Percentiles rank a stretch among this genome's conserved stretches.
Evolutionary conservation across 768 basidiomycete genomes (phyloP).

Genomic region (Phylloporus sp.): DNA sequence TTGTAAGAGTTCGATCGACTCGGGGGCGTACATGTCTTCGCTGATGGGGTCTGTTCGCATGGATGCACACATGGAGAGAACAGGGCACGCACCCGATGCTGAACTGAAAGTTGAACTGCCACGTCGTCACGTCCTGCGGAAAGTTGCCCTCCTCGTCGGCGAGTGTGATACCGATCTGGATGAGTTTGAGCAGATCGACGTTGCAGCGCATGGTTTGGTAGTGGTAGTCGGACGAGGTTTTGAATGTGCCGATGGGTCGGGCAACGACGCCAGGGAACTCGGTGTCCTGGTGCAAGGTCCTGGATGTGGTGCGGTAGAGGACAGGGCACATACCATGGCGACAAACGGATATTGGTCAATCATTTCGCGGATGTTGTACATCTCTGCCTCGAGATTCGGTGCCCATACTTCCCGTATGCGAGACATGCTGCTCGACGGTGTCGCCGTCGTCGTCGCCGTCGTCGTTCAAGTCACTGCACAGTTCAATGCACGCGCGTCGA

Average conservation of each 20-base stretch:
- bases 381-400: constrained; percentile 88
- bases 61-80: background rate
- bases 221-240: constrained; percentile 96
- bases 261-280: constrained; percentile 99
- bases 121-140: constrained; percentile 87
- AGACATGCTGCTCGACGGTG: constrained; percentile 44
- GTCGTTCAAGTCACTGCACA: constrained; percentile 11
- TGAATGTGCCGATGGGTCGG: constrained; percentile 93
- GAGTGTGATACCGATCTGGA: constrained; percentile 94
- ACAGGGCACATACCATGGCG: constrained; percentile 71
- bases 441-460: constrained; percentile 20
- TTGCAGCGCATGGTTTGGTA: constrained; percentile 99
- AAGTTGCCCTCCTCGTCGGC: constrained; percentile 92
- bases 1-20: constrained; percentile 90
- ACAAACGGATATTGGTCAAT: constrained; percentile 92
- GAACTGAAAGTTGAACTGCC: constrained; percentile 99
- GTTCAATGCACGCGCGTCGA: too few relatives aligned
- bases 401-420: constrained; percentile 96
- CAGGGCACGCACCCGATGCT: constrained; percentile 64
- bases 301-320: constrained; percentile 5
- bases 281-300: constrained; percentile 67
- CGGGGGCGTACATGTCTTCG: constrained; percentile 98
- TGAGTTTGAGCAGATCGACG: constrained; percentile 96
- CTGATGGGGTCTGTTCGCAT: constrained; percentile 38
- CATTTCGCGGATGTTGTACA: constrained; percentile 79